These are phyloP conservation scores for Scopulariopsis brevicaulis DNA, from an alignment of 2,329 filamentous ascomycete genomes.

Conservation along the genomic window DNA sequence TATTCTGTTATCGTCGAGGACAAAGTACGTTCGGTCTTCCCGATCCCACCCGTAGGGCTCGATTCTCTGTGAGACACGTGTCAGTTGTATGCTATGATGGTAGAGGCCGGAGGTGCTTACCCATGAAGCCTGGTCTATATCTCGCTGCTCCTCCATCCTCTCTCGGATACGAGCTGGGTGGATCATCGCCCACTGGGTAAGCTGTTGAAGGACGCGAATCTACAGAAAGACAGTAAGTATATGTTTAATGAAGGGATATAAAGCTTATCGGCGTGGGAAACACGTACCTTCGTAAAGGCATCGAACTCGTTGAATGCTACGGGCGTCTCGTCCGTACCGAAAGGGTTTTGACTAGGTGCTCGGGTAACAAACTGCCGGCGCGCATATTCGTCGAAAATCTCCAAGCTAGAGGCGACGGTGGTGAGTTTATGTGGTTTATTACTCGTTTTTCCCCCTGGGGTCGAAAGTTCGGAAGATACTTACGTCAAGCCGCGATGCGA, in stretches of 20 bases:
- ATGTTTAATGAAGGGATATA: neutral
- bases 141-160: conserved; percentile 71
- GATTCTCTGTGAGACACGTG: conserved; percentile 41
- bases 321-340: conserved; percentile 64
- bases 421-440: neutral
- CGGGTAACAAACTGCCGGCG: conserved; percentile 81
- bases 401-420: conserved; percentile 47
- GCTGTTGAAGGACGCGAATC: conserved; percentile 72
- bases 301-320: conserved; percentile 72
- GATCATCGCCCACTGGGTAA: conserved; percentile 81
- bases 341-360: conserved; percentile 70
- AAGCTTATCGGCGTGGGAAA: neutral
- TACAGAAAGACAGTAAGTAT: conserved; percentile 14
- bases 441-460: neutral
- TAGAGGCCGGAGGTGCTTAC: conserved; percentile 41
- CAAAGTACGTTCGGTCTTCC: conserved; percentile 76
- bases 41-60: conserved; percentile 83
- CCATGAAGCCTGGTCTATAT: conserved; percentile 74
- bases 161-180: conserved; percentile 81
- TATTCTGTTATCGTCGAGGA: conserved; percentile 86
- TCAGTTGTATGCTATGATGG: conserved; percentile 9
- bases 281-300: conserved; percentile 60
- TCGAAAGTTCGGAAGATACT: neutral
- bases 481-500: conserved; percentile 73
- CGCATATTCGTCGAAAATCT: conserved; percentile 89